Percentiles rank a stretch among this genome's conserved stretches.
These are phyloP conservation scores for Globisporangium acanthophoron DNA, from an alignment of 352 stramenopile species.

Conservation along the genomic window DNA sequence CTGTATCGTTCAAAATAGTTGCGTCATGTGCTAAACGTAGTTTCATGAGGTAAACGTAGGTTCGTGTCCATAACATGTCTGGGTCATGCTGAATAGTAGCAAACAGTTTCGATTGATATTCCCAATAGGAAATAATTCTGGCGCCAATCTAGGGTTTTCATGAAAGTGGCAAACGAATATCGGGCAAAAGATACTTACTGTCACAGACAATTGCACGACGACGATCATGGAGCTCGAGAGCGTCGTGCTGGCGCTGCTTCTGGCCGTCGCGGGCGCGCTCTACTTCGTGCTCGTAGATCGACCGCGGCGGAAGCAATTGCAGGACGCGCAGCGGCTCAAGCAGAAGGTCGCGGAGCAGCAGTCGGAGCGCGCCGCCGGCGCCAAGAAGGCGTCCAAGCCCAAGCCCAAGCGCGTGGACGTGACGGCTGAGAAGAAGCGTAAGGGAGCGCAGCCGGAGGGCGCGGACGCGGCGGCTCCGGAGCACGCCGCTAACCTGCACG, in stretches of 20 bases:
- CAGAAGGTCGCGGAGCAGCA: slow-evolving; percentile 48
- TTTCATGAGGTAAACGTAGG: too few relatives aligned
- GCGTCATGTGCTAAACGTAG: too few relatives aligned
- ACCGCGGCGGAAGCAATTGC: slow-evolving; percentile 30
- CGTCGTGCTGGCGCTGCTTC: slow-evolving; percentile 49
- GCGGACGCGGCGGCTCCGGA: slow-evolving; percentile 17
- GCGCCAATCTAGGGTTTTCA: too few relatives aligned
- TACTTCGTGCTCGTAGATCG: slow-evolving; percentile 69
- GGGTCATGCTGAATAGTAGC: too few relatives aligned
- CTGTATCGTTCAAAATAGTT: too few relatives aligned
- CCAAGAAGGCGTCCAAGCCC: slow-evolving; percentile 63
- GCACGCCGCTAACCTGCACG: slow-evolving; percentile 34
- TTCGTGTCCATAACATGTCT: too few relatives aligned
- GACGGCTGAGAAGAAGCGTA: slow-evolving; percentile 63
- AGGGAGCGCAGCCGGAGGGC: slow-evolving; percentile 24
- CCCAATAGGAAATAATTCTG: too few relatives aligned
- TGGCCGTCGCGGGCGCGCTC: slow-evolving; percentile 42
- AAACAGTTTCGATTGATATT: too few relatives aligned
- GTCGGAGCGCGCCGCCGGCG: slow-evolving; percentile 36
- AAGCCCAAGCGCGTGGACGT: slow-evolving; percentile 69
- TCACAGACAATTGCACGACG: neutral
- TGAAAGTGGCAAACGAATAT: too few relatives aligned
- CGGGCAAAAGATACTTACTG: neutral
- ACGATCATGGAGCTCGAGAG: slow-evolving; percentile 20
- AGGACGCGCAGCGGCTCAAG: slow-evolving; percentile 25